These are phyloP conservation scores for Yamadazyma triangularis DNA, from an alignment of 1,139 yeast species.

Conservation along the genomic window DNA sequence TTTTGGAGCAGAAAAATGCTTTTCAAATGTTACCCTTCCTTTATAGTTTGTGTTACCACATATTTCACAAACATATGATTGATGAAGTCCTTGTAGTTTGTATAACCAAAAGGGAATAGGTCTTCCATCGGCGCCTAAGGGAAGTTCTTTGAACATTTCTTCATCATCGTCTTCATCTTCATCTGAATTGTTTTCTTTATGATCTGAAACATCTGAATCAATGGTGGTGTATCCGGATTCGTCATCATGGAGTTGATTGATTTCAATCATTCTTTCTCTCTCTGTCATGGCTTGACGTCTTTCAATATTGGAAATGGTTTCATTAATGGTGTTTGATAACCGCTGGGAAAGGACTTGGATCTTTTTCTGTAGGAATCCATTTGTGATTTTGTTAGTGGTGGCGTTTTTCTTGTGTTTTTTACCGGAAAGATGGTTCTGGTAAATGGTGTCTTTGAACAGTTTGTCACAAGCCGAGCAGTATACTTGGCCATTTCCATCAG, in stretches of 20 bases:
- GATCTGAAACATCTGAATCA: slow-evolving; percentile 26
- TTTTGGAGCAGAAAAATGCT: slow-evolving; percentile 66
- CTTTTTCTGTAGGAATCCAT: slow-evolving; percentile 13
- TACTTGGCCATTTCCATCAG: slow-evolving; percentile 29
- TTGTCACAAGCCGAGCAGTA: slow-evolving; percentile 68
- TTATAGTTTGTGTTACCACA: slow-evolving; percentile 75
- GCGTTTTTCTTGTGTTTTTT: slow-evolving; percentile 66
- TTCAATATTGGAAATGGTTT: slow-evolving; percentile 60
- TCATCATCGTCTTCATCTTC: slow-evolving; percentile 20
- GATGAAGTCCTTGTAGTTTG: slow-evolving; percentile 82
- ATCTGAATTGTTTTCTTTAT: slow-evolving; percentile 13
- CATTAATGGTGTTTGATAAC: slow-evolving; percentile 33
- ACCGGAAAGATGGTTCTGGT: slow-evolving; percentile 64
- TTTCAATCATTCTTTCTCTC: slow-evolving; percentile 57
- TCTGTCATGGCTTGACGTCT: slow-evolving; percentile 70
- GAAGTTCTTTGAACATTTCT: slow-evolving; percentile 46
- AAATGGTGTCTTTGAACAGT: slow-evolving; percentile 62
- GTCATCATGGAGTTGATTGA: slow-evolving; percentile 23
- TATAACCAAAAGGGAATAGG: slow-evolving; percentile 95
- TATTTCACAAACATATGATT: slow-evolving; percentile 73
- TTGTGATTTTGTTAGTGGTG: slow-evolving; percentile 23
- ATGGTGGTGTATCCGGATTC: slow-evolving; percentile 35
- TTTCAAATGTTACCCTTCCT: slow-evolving; percentile 69
- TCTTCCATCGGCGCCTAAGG: slow-evolving; percentile 82
- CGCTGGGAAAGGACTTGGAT: slow-evolving; percentile 22